A percentile compares a stretch with the other conserved stretches of the same genome.
phyloP scores from a whole-genome alignment of 345 rosid genomes.

The Sonneratia caseolaris region DNA sequence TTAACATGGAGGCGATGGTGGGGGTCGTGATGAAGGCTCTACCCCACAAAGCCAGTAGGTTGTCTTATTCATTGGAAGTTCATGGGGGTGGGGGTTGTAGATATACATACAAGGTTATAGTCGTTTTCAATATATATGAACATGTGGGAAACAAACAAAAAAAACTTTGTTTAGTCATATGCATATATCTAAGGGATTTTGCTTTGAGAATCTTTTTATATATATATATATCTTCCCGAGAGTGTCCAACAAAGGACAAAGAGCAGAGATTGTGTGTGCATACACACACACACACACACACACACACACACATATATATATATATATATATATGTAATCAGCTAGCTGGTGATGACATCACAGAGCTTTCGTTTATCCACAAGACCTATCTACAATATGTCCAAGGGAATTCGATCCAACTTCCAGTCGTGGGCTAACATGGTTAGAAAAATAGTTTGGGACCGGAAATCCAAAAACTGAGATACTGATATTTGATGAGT shows the following conservation, averaged over 20 bases:
- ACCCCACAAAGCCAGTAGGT: not conserved
- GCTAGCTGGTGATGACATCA: conserved; percentile 2
- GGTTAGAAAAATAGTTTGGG: too few relatives aligned
- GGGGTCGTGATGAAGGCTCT: not conserved
- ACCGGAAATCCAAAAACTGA: too few relatives aligned
- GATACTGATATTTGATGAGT: too few relatives aligned
- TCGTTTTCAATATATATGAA: too few relatives aligned
- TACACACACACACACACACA: too few relatives aligned
- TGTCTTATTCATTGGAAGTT: conserved; percentile 1
- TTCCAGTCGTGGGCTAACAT: too few relatives aligned
- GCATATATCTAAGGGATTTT: not conserved
- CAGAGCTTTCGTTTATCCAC: not conserved
- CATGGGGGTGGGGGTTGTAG: not conserved
- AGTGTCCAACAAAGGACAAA: not conserved
- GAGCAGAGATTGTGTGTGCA: not conserved
- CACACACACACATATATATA: not conserved
- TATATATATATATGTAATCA: not conserved
- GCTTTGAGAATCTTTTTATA: not conserved
- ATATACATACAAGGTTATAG: not conserved
- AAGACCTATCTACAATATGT: not conserved
- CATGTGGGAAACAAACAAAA: not conserved
- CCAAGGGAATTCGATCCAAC: too few relatives aligned
- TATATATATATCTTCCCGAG: not conserved
- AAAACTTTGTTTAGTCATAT: not conserved
- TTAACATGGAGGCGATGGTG: not conserved